Evolutionary conservation across 306 rosid genomes (phyloP), one percentile per base, ranked within the genome.

Genomic region (Corylus avellana): DNA sequence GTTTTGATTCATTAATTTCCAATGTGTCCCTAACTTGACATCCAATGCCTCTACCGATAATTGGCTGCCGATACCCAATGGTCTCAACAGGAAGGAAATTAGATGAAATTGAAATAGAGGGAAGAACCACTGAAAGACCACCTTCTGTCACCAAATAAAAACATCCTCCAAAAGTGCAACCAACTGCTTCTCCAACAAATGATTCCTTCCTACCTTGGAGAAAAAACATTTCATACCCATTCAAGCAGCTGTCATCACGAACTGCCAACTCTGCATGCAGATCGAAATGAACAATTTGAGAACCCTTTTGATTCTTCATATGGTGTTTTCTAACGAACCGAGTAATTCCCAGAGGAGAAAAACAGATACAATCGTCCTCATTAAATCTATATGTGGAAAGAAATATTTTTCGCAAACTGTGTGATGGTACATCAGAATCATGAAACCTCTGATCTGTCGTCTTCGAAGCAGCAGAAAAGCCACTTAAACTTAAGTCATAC

Each of bases 281-380:
- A 79, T 92, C 84, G 42, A 85, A 84, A 86, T 94, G 97, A 77
- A 89, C 85, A 81, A 94, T 85, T 82, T 74, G 92, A 80, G 89
- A 79, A 77, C 78, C 85, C 75, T 75, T 86, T 55, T 78, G 89
- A 80, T 80, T 80, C 69, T 76, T 80, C 67, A 39, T 67, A 78
- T 75, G 72, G 75, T 79, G 87, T 78, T 72, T 81, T 89, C 76
- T 90, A 74, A 84, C 74, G 77, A 91, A 81, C 81, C 87, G 86
- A 75, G 98, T 91, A 73, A 95, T 87, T 85, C 98, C 97, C 83
- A 90, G 63, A 59, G 97, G 94, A 77, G 98, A 91, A 77, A 92
- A 90, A 79, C 88, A 89, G 75, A 92, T 84, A 62, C 80, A 83
- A 83, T 92, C 93, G 47, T 85, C 92, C 82, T 75, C 92, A 70